A percentile compares a stretch with the other conserved stretches of the same genome.
Conservation (phyloP, 2,329 filamentous ascomycete species). For the Falciphora oryzae region DNA sequence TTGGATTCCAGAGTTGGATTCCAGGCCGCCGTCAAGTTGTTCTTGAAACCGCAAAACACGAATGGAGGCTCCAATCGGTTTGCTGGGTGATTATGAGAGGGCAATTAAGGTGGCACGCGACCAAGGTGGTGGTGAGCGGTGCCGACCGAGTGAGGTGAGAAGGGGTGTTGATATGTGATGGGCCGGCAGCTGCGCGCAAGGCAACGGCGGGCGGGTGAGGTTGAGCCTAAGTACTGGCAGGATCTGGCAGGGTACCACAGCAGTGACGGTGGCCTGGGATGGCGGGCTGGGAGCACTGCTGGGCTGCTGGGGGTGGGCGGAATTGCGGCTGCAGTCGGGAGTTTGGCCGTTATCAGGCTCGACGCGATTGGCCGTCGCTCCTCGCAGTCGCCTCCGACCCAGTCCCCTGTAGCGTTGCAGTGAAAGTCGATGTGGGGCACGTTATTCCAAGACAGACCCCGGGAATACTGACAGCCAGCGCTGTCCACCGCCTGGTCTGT, state of each 20-base stretch:
- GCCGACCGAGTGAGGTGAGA: no score
- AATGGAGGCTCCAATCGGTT: no score
- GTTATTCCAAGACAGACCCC: neutral
- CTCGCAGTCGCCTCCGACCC: neutral
- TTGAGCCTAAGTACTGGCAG: neutral
- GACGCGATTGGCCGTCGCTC: neutral
- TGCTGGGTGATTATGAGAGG: no score
- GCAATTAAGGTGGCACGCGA: neutral
- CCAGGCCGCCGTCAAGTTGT: no score
- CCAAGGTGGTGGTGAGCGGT: neutral
- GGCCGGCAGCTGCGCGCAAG: neutral
- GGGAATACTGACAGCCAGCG: neutral
- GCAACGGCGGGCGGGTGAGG: neutral
- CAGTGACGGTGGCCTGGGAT: no score
- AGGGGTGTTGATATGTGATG: neutral
- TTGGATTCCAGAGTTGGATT: no score
- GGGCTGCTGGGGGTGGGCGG: neutral
- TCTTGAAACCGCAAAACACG: no score
- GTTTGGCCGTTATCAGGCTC: neutral
- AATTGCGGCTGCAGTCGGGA: neutral
- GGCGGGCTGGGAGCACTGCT: no score
- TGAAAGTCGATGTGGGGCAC: neutral
- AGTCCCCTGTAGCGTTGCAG: neutral
- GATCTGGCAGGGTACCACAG: neutral
- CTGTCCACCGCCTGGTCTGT: neutral